Base-by-base conservation (phyloP, 2,329 filamentous ascomycete genomes). In the Fusarium nodosum region DNA sequence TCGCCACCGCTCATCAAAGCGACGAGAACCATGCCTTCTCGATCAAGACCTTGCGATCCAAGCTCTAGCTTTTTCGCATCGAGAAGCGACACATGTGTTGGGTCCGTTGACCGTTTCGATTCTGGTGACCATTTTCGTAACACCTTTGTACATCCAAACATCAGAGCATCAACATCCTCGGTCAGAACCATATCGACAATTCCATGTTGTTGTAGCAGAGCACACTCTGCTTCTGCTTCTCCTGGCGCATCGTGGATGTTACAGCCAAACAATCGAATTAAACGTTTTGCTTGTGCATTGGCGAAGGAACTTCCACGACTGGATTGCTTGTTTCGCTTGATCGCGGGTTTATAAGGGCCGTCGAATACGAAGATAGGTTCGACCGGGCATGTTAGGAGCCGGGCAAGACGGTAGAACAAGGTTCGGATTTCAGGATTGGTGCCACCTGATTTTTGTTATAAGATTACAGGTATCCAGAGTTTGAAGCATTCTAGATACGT, bases 1-100 rank as follows among this genome's bases (percentile, higher is more conserved):
- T 99, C 96, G 9, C 96, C 96, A 9, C 96, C 96, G 72, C 94
- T 97, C 87, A 99, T 94, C 66, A 99, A 82, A 1, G 96, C 96
- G 22, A 98, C 91, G 15, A 99, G 82, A 24, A 98, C 91, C 94
- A 99, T 97, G 1, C 94, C 95, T 67, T 96, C 90, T 22, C 91
- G 85, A 74, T 94, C 93, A 46, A 98, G 82, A 0, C 91, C 91
- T 2, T 86, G 83, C 2, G 82, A 60, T 58, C 81, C 73, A n/a
- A 82, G 75, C 15, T 76, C 70, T 50, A 89, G 87, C 38, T 86
- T 83, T 13, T 85, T 79, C 0, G 87, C 87, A 59, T 93, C 88
- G 77, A 97, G 97, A 48, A 97, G 82, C 44, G 91, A 93, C 55
- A 98, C 91, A 75, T 98, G 96, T 0, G 95, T 97, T 1, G 94